phyloP scores from a whole-genome alignment of 2,329 filamentous ascomycete species.

The Ustulina deusta region DNA sequence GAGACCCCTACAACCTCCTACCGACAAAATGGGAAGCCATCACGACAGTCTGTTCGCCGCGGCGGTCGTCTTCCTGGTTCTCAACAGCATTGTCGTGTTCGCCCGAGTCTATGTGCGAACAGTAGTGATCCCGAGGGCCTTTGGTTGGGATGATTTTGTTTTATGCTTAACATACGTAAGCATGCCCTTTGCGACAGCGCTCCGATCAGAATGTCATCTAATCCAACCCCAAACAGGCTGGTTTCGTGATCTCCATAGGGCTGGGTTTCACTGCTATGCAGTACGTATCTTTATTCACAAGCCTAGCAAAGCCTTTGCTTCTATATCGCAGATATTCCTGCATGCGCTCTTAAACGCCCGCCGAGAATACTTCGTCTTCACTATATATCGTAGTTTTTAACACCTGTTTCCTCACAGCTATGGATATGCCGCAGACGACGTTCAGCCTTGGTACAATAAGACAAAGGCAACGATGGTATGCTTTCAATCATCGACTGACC shows the following conservation, averaged over 20 bases:
- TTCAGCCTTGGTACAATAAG: constrained; percentile 45
- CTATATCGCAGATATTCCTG: not conserved
- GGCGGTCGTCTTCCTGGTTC: constrained; percentile 45
- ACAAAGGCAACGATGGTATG: constrained; percentile 38
- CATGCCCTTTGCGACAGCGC: constrained; percentile 1
- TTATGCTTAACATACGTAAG: constrained; percentile 49
- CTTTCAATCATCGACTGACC: not conserved
- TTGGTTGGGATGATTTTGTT: constrained; percentile 50
- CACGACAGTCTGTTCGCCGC: constrained; percentile 45
- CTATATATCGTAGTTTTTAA: constrained; percentile 4
- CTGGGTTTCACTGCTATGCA: constrained; percentile 49
- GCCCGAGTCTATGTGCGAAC: constrained; percentile 50
- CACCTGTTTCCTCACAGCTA: constrained; percentile 35
- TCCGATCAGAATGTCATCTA: constrained; percentile 21
- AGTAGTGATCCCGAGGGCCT: constrained; percentile 44
- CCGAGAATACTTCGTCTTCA: not conserved
- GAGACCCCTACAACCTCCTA: not conserved
- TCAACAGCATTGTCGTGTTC: constrained; percentile 45
- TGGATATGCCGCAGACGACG: constrained; percentile 47
- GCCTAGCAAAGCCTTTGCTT: not conserved
- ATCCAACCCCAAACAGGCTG: constrained; percentile 40
- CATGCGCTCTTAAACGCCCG: not conserved
- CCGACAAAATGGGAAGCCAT: constrained; percentile 31
- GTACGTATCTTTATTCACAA: constrained; percentile 25
- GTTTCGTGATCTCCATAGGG: constrained; percentile 46